Evolutionary conservation across 2,329 filamentous ascomycete species (phyloP).

Genomic region (Venturia carpophila): DNA sequence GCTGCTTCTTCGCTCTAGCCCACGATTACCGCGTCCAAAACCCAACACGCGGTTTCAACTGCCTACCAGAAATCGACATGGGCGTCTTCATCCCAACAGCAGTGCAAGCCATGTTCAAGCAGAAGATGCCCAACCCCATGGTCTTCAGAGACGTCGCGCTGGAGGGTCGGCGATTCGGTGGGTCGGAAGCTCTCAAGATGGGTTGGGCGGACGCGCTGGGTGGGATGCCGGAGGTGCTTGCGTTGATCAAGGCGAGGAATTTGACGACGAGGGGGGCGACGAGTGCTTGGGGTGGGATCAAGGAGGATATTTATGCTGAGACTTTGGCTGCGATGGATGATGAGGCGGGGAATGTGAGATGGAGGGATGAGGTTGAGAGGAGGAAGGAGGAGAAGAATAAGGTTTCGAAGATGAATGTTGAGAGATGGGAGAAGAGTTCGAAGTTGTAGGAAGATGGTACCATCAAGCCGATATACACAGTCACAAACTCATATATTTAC

Average conservation of each 20-base stretch:
- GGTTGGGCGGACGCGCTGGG: constrained; percentile 64
- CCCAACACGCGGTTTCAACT: constrained; percentile 61
- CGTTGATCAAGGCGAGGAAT: constrained; percentile 51
- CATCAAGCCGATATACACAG: no score
- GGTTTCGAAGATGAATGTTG: constrained; percentile 38
- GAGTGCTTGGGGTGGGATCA: constrained; percentile 62
- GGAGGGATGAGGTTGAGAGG: constrained; percentile 38
- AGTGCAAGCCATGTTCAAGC: constrained; percentile 67
- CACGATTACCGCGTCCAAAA: constrained; percentile 79
- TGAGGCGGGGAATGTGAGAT: constrained; percentile 40
- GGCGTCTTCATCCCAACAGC: constrained; percentile 65
- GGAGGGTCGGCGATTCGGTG: constrained; percentile 63
- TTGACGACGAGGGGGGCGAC: constrained; percentile 55
- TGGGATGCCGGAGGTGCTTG: constrained; percentile 54
- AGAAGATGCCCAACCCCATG: constrained; percentile 49
- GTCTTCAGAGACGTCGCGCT: constrained; percentile 59
- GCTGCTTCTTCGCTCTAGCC: constrained; percentile 73
- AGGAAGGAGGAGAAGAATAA: constrained; percentile 22
- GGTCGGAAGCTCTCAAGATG: constrained; percentile 52
- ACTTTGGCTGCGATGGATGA: constrained; percentile 42
- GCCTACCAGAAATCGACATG: constrained; percentile 75
- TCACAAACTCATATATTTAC: no score
- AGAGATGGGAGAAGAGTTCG: constrained; percentile 38
- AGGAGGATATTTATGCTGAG: constrained; percentile 68
- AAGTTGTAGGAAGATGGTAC: constrained; percentile 31